Percentiles rank a stretch among this genome's conserved stretches.
Conservation (phyloP, 1,284 basidiomycete genomes). For the Tilletiaria anomala region DNA sequence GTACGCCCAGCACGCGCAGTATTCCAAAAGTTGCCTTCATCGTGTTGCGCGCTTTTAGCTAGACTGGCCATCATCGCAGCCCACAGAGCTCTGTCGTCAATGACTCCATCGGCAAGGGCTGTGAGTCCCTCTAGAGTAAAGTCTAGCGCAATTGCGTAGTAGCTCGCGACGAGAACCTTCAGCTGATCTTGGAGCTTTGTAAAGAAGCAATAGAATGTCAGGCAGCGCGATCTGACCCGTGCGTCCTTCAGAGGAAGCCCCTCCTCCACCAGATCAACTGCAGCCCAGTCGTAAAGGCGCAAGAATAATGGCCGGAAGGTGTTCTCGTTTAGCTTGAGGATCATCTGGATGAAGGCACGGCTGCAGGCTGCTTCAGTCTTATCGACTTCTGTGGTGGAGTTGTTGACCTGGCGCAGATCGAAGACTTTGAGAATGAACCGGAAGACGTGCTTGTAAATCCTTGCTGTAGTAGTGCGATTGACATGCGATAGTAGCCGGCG, state of each 20-base stretch:
- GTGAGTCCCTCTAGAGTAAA: conserved; percentile 56
- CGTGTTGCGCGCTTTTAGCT: conserved; percentile 43
- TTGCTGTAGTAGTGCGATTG: conserved; percentile 45
- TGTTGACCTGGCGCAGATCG: conserved; percentile 47
- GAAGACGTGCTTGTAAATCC: conserved; percentile 59
- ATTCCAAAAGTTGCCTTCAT: conserved; percentile 82
- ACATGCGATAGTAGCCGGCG: conserved; percentile 19
- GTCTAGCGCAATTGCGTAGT: conserved; percentile 48
- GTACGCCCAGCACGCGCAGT: conserved; percentile 49
- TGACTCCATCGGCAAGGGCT: conserved; percentile 24
- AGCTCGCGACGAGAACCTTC: conserved; percentile 21
- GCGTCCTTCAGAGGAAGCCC: conserved; percentile 3
- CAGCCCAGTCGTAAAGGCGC: conserved; percentile 88
- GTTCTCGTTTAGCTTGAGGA: conserved; percentile 82
- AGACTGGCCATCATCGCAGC: neutral
- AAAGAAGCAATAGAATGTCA: conserved; percentile 28
- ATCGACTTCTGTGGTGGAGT: conserved; percentile 40
- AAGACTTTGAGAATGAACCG: conserved; percentile 69
- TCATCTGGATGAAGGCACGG: conserved; percentile 68
- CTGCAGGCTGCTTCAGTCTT: conserved; percentile 45
- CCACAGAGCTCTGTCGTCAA: conserved; percentile 5
- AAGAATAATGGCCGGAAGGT: conserved; percentile 86
- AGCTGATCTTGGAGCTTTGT: conserved; percentile 22
- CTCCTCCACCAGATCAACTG: conserved; percentile 46
- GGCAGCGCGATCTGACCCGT: conserved; percentile 21